These are phyloP conservation scores for Scheffersomyces lignosus DNA, from an alignment of 805 yeast genomes.

Conservation along the genomic window DNA sequence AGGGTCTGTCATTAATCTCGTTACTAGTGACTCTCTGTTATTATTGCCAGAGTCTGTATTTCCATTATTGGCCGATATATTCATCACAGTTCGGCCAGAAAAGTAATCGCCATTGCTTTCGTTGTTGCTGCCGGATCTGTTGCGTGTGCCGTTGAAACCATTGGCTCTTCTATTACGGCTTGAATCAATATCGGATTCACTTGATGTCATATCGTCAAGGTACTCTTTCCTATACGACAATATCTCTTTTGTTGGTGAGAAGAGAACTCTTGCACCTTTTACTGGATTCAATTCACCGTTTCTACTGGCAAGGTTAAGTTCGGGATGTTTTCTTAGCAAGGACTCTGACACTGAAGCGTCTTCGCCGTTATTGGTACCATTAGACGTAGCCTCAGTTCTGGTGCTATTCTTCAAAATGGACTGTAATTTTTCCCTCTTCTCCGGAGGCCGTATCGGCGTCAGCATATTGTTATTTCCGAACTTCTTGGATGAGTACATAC, in stretches of 20 bases:
- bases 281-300: constrained; percentile 8
- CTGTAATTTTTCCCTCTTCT: constrained; percentile 3
- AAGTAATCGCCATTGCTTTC: background rate
- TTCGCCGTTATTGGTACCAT: background rate
- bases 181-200: constrained; percentile 5
- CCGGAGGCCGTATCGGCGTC: background rate
- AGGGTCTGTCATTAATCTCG: constrained; percentile 34
- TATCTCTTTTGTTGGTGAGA: constrained; percentile 15
- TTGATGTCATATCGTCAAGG: constrained; percentile 12
- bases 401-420: constrained; percentile 9
- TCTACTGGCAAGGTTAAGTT: constrained; percentile 15
- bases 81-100: background rate
- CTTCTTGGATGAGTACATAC: background rate
- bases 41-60: background rate
- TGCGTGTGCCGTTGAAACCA: constrained; percentile 8
- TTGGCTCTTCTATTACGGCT: constrained; percentile 1
- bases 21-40: background rate
- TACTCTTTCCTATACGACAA: constrained; percentile 16
- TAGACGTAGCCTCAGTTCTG: constrained; percentile 4
- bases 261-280: constrained; percentile 8
- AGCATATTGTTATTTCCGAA: background rate
- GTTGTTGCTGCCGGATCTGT: background rate
- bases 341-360: constrained; percentile 6
- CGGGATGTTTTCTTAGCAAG: constrained; percentile 17
- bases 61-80: background rate